Base-by-base conservation (phyloP, 2,329 filamentous ascomycete species). In the Rutstroemia sp. region DNA sequence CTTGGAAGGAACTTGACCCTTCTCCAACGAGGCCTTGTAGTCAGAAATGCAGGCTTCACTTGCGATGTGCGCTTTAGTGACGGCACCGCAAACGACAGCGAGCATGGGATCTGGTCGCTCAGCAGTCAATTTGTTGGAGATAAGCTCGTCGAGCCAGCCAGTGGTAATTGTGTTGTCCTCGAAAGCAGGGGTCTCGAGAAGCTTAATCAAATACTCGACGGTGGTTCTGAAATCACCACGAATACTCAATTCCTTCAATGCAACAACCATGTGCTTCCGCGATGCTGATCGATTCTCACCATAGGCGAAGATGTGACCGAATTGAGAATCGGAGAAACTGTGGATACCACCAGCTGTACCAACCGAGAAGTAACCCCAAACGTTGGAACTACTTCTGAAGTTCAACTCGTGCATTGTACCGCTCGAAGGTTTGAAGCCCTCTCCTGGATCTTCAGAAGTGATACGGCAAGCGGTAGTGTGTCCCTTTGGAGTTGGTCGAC, bases 321-420 rank as follows among this genome's bases (percentile, higher is more conserved):
- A 99, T 71, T 99, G 94, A 69, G 89, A 95, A 77, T 99, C 94
- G 7, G 94, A 97, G 81, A 96, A 99, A 74, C 90, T 96, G 83
- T 99, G 94, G 64, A 99, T 99, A 74, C 92, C 92, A 76, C 92
- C 92, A 56, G 91, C 87, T 9, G 92, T 94, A 77, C 92, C 89
- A 72, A 99, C 94, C 53, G 94, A 99, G 84, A 99, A 99, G 76
- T 99, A 99, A 80, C 94, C 94, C 94, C 94, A 99, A 56, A 97
- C 94, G 66, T 99, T 99, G 61, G 94, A 97, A 72, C 91, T 96
- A 78, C 88, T 95, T 70, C 94, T 84, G 84, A 99, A 99, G 80
- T 99, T 99, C 69, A 99, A 79, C 70, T 99, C 94, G 77, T 97
- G 94, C 84, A 99, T 95, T 53, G 92, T 95, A 84, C 94, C 94